Percentiles rank a stretch among this genome's conserved stretches.
phyloP scores from a whole-genome alignment of 2,329 filamentous ascomycete species.

The Arthrobotrys iridis region DNA sequence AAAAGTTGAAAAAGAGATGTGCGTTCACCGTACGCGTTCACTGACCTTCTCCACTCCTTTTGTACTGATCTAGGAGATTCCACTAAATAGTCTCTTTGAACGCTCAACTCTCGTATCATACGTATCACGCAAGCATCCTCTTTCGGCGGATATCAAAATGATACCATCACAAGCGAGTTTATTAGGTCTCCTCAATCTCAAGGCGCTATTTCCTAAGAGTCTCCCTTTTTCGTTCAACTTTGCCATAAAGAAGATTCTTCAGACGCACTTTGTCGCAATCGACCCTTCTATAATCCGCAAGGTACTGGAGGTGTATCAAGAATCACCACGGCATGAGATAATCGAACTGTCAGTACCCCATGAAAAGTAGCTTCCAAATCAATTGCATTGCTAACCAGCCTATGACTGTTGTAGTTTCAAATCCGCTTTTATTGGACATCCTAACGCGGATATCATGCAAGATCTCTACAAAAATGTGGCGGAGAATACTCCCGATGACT shows the following conservation, averaged over 20 bases:
- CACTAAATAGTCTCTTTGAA: background rate
- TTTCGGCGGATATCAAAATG: no score
- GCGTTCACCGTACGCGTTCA: background rate
- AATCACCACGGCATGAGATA: background rate
- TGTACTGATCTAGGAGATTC: background rate
- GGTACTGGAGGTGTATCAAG: conserved; percentile 23
- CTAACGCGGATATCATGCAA: conserved; percentile 20
- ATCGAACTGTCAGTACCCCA: conserved; percentile 4
- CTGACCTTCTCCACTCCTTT: background rate
- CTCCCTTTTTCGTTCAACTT: conserved; percentile 30
- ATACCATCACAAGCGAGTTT: background rate
- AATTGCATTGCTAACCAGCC: background rate
- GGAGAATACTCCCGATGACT: background rate
- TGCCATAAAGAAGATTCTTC: background rate
- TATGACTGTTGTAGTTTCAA: background rate
- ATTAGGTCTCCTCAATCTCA: conserved; percentile 16
- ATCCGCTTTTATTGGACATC: conserved; percentile 23
- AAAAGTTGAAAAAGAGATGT: conserved; percentile 1
- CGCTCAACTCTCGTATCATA: background rate
- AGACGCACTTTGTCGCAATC: background rate
- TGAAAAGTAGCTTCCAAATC: background rate
- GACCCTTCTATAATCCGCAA: background rate
- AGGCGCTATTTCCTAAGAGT: conserved; percentile 22
- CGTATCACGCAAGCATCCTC: no score
- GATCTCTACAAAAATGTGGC: conserved; percentile 5